Conservation (phyloP, 495 filamentous ascomycete genomes). For the Aspergillus affinis region DNA sequence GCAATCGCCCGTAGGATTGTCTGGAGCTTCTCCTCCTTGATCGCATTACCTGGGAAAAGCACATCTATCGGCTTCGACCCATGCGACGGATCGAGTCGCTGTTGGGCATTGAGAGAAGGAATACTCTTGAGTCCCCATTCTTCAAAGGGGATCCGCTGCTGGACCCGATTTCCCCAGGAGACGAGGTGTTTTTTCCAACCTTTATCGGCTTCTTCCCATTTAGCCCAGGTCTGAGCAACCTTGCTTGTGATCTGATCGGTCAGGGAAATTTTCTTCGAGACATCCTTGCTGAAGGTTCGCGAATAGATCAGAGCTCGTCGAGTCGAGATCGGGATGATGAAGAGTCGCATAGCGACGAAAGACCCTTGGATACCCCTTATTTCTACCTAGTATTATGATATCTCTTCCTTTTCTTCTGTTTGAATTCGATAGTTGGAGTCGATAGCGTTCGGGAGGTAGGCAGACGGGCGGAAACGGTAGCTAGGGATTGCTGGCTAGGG, state of each 20-base stretch:
- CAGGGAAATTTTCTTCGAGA: constrained; percentile 49
- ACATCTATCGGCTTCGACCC: constrained; percentile 71
- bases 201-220: constrained; percentile 79
- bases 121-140: constrained; percentile 98
- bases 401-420: not conserved
- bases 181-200: constrained; percentile 88
- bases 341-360: constrained; percentile 74
- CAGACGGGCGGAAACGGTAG: not conserved
- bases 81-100: constrained; percentile 59
- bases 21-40: constrained; percentile 60
- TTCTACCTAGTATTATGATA: not conserved
- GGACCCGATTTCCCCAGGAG: constrained; percentile 77
- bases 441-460: constrained; percentile 1
- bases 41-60: constrained; percentile 69
- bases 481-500: constrained; percentile 13
- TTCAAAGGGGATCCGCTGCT: constrained; percentile 88
- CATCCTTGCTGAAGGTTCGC: constrained; percentile 60
- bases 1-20: constrained; percentile 61
- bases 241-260: constrained; percentile 65
- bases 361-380: not conserved
- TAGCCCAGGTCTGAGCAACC: constrained; percentile 72
- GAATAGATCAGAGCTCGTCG: constrained; percentile 90
- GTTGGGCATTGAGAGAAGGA: constrained; percentile 72
- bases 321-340: constrained; percentile 92
- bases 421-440: not conserved